Base-by-base conservation (phyloP, 495 filamentous ascomycete genomes). In the Glonium stellatum region DNA sequence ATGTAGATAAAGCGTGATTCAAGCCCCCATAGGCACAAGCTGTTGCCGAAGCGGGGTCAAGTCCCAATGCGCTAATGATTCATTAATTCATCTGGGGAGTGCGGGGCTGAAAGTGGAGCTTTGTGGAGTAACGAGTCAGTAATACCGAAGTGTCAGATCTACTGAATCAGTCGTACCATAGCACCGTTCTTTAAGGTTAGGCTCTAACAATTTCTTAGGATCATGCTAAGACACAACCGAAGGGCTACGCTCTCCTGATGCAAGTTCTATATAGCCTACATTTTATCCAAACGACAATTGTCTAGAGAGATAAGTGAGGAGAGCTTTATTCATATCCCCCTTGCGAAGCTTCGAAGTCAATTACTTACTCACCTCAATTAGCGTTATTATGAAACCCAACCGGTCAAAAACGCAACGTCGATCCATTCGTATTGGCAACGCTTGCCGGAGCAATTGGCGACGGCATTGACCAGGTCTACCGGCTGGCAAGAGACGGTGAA, bases 341-440 rank as follows among this genome's bases (percentile, higher is more conserved):
- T n/a, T n/a, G n/a, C n/a, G n/a, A n/a, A n/a, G n/a, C n/a, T n/a
- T n/a, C n/a, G n/a, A n/a, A n/a, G n/a, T n/a, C n/a, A n/a, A 18
- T 50, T 21, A 19, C 47, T 50, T 50, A 50, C 22, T 21, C 11
- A 3, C 47, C 47, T 22, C 2, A 12, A 11, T 50, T 21, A 3
- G 23, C 1, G 15, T 50, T 5, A 1, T 21, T 21, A 23, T 21
- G 11, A 50, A 39, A 39, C 12, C 47, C 47, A 50, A 23, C n/a
- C 18, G n/a, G 23, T 23, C 47, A 50, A 18, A 39, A n/a, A 18
- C 46, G 8, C 18, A 11, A 23, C 47, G 21, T 1, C 58, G 41
- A 3, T 54, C 59, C 13, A 62, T 62, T 25, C 59, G 59, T 27
- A 62, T 62, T 9, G 59, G 60, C 35, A 63, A 63, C 37, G 49